These are phyloP conservation scores for Annona squamosa DNA, from an alignment of 164 flowering plant species.

Conservation along the genomic window DNA sequence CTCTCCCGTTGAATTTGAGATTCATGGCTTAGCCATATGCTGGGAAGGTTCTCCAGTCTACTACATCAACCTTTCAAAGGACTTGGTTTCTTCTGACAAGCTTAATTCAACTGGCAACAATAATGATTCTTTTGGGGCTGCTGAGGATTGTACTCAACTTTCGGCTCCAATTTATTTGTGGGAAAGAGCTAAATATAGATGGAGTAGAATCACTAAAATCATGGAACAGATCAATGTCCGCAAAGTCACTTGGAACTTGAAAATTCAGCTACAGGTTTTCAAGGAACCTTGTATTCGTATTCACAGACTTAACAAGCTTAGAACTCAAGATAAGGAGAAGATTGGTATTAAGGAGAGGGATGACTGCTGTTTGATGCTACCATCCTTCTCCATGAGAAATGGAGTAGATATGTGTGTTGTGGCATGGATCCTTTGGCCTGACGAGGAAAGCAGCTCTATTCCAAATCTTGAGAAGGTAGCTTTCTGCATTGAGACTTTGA, in stretches of 20 bases:
- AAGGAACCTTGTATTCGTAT: constrained; percentile 54
- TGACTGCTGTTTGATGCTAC: constrained; percentile 34
- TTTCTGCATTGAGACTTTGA: neutral
- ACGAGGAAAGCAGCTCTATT: constrained; percentile 80
- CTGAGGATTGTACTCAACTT: constrained; percentile 14
- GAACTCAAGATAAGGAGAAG: constrained; percentile 23
- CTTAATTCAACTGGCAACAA: constrained; percentile 9
- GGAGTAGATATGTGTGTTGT: constrained; percentile 66
- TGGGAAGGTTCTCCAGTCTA: constrained; percentile 92
- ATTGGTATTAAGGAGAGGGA: constrained; percentile 49
- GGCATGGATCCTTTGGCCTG: constrained; percentile 97
- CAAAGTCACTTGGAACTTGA: constrained; percentile 81
- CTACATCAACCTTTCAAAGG: constrained; percentile 71
- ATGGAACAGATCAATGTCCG: constrained; percentile 40
- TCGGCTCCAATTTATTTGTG: constrained; percentile 18
- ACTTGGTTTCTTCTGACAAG: constrained; percentile 35
- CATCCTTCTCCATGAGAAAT: constrained; percentile 42
- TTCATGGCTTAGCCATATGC: constrained; percentile 85
- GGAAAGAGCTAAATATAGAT: constrained; percentile 46
- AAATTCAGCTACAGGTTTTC: constrained; percentile 78
- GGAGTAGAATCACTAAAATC: constrained; percentile 59
- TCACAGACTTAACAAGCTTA: constrained; percentile 43
- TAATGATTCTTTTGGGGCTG: constrained; percentile 9
- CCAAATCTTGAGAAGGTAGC: constrained; percentile 95
- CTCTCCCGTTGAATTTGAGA: constrained; percentile 53